Evolutionary conservation across 106 monocot genomes (phyloP).

Genomic region (Phalaenopsis equestris): DNA sequence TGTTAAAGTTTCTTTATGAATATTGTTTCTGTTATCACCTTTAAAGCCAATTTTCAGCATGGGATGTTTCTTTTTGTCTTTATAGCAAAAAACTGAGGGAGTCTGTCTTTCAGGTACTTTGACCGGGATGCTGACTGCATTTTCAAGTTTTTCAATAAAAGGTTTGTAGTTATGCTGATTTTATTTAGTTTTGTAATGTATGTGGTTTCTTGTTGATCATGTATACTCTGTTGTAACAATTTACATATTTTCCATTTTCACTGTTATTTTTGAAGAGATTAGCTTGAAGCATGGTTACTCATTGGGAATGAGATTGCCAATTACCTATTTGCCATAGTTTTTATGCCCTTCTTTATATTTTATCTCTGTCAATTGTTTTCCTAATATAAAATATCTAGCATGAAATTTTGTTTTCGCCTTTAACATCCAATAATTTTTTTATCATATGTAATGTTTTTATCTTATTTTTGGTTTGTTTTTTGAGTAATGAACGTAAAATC

Average conservation of each 20-base stretch:
- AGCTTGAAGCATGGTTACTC: neutral
- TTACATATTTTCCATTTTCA: neutral
- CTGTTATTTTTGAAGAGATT: neutral
- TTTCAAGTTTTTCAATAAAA: constrained; percentile 90
- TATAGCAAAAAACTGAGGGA: neutral
- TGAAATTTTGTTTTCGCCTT: neutral
- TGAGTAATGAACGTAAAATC: no score
- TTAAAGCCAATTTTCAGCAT: neutral
- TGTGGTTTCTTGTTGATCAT: neutral
- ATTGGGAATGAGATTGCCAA: neutral
- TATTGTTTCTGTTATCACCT: neutral
- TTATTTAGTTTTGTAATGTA: neutral
- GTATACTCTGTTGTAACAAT: neutral
- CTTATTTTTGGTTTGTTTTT: neutral
- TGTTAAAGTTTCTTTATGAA: neutral
- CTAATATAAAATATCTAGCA: neutral
- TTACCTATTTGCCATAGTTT: neutral
- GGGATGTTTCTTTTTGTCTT: neutral
- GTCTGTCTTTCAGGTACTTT: constrained; percentile 73
- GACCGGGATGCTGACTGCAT: constrained; percentile 94
- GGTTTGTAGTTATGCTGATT: constrained; percentile 29
- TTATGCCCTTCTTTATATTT: neutral
- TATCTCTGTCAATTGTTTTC: neutral
- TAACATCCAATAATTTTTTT: neutral
- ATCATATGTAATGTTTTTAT: neutral